Percentiles rank a stretch among this genome's conserved stretches.
These are phyloP conservation scores for Alnus rubra DNA, from an alignment of 306 rosid genomes.

Conservation along the genomic window DNA sequence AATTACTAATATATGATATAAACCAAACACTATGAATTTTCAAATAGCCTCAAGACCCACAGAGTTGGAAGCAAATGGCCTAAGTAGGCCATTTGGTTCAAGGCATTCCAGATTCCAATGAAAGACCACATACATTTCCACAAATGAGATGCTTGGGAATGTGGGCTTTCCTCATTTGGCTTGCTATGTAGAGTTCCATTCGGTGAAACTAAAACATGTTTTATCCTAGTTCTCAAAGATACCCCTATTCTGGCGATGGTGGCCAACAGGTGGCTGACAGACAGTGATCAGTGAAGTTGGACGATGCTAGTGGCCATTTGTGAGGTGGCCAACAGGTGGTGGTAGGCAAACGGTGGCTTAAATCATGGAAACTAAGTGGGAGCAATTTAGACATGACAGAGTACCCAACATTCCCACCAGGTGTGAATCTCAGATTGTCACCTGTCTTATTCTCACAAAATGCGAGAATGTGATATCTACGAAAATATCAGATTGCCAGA, in stretches of 20 bases:
- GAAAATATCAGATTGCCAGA: not conserved
- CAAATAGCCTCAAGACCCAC: not conserved
- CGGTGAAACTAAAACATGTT: not conserved
- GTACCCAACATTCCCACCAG: not conserved
- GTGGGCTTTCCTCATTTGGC: not conserved
- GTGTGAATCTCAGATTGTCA: not conserved
- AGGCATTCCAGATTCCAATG: too few relatives aligned
- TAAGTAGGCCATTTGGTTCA: too few relatives aligned
- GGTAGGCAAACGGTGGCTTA: not conserved
- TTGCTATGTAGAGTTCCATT: not conserved
- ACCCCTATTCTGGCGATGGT: not conserved
- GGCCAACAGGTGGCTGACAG: not conserved
- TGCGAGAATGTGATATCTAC: not conserved
- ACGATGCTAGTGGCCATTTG: not conserved
- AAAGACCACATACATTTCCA: not conserved
- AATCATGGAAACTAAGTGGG: not conserved
- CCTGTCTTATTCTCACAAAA: too few relatives aligned
- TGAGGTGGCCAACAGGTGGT: not conserved
- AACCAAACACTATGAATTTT: not conserved
- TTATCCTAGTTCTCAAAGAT: not conserved
- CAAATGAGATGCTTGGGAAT: not conserved
- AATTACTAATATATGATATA: not conserved
- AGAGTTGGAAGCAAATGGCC: not conserved
- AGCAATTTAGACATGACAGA: not conserved
- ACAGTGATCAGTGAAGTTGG: not conserved